These are phyloP conservation scores for Fonsecaea erecta DNA, from an alignment of 2,329 filamentous ascomycete genomes.

Conservation along the genomic window DNA sequence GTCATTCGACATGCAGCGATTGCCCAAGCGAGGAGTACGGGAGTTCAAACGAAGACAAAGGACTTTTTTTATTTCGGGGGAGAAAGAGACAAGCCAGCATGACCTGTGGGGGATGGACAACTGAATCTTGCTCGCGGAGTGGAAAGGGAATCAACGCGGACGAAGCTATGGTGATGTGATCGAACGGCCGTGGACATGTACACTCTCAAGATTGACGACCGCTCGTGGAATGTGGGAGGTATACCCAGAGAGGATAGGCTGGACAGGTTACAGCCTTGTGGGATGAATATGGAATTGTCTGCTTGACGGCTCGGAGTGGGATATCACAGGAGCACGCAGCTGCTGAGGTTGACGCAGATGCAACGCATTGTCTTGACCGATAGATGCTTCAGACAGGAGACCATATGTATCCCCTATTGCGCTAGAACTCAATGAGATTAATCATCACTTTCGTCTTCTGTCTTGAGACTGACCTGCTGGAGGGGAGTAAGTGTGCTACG, in stretches of 20 bases:
- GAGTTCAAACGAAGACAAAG: slow-evolving; percentile 12
- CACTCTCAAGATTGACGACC: not conserved
- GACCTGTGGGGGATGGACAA: not conserved
- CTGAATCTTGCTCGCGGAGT: not conserved
- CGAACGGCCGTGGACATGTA: slow-evolving; percentile 1
- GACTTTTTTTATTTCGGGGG: not conserved
- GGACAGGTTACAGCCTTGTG: not conserved
- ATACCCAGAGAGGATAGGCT: not conserved
- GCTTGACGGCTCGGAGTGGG: not conserved
- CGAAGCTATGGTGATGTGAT: slow-evolving; percentile 2
- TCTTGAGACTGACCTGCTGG: not conserved
- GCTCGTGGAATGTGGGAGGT: not conserved
- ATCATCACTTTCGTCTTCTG: not conserved
- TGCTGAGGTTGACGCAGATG: not conserved
- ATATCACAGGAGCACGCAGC: not conserved
- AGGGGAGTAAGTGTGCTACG: not conserved
- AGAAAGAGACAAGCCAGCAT: not conserved
- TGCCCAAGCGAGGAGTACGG: slow-evolving; percentile 16
- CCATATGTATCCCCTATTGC: not conserved
- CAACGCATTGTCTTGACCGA: not conserved
- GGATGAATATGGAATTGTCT: not conserved
- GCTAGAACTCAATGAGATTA: not conserved
- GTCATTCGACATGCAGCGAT: slow-evolving; percentile 10
- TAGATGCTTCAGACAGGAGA: not conserved
- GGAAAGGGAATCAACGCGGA: not conserved